phyloP scores from a whole-genome alignment of 495 filamentous ascomycete species.

The Neurospora sublineolata region DNA sequence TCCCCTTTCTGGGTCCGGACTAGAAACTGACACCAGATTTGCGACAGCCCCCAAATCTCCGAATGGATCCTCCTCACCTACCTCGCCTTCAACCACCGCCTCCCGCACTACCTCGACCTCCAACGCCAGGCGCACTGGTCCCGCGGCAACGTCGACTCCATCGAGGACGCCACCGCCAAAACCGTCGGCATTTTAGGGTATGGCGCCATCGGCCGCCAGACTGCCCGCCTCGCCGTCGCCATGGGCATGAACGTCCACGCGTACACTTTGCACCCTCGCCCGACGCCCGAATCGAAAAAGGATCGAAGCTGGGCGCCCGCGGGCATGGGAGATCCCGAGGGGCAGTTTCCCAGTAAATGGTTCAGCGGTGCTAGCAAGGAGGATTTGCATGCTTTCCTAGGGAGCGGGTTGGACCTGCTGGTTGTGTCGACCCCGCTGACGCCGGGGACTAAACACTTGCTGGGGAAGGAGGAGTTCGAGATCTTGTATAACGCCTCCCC shows the following conservation, averaged over 20 bases:
- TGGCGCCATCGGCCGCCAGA: conserved; percentile 56
- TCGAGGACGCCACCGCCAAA: conserved; percentile 34
- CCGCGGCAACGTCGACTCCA: conserved; percentile 14
- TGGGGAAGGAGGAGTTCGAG: conserved; percentile 53
- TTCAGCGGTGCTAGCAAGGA: conserved; percentile 52
- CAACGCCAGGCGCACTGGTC: conserved; percentile 42
- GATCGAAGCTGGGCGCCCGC: conserved; percentile 62
- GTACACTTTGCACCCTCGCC: conserved; percentile 63
- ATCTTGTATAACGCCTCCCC: conserved; percentile 32
- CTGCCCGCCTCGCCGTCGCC: conserved; percentile 56
- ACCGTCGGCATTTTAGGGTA: conserved; percentile 36
- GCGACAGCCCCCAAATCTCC: conserved; percentile 64
- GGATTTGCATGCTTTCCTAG: conserved; percentile 54
- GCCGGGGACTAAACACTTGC: conserved; percentile 49
- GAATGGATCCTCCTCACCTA: conserved; percentile 60
- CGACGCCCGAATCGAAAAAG: conserved; percentile 41
- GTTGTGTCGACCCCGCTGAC: conserved; percentile 68
- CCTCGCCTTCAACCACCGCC: conserved; percentile 35
- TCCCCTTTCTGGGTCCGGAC: no score
- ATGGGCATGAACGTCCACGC: conserved; percentile 75
- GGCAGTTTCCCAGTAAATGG: conserved; percentile 61
- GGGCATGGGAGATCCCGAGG: conserved; percentile 67
- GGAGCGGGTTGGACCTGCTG: conserved; percentile 60
- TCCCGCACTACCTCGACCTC: conserved; percentile 12
- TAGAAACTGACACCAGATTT: no score